phyloP scores from a whole-genome alignment of 1,284 basidiomycete species.

The Neonothopanus nambi region DNA sequence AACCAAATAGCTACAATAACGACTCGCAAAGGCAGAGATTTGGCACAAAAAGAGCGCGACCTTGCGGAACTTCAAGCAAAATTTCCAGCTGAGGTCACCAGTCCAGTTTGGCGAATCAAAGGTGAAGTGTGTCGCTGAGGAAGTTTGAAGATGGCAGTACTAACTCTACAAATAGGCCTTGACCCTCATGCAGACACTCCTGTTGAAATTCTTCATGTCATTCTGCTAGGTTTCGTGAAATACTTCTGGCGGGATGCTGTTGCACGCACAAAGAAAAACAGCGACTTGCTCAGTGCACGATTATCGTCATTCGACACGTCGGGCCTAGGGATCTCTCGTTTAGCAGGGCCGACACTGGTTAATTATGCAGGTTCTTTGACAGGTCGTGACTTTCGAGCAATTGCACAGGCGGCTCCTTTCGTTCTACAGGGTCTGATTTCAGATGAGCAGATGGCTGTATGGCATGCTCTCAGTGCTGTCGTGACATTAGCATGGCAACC shows the following conservation, averaged over 20 bases:
- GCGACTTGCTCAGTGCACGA: constrained; percentile 21
- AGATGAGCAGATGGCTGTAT: constrained; percentile 23
- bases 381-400: constrained; percentile 34
- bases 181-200: constrained; percentile 35
- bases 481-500: constrained; percentile 38
- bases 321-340: constrained; percentile 28
- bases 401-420: constrained; percentile 38
- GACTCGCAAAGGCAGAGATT: not conserved
- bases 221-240: constrained; percentile 37
- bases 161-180: constrained; percentile 22
- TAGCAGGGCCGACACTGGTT: constrained; percentile 33
- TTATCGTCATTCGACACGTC: constrained; percentile 28
- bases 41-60: not conserved
- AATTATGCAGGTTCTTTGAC: constrained; percentile 35
- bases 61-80: not conserved
- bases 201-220: constrained; percentile 36
- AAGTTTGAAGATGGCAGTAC: not conserved
- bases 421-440: constrained; percentile 33
- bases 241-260: constrained; percentile 39
- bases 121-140: not conserved
- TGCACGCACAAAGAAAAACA: constrained; percentile 18
- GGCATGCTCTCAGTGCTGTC: constrained; percentile 31
- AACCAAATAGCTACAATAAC: not conserved
- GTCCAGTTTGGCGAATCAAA: constrained; percentile 10
- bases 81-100: constrained; percentile 8